A percentile compares a stretch with the other conserved stretches of the same genome.
These are phyloP conservation scores for Pyrus bretschneideri DNA, from an alignment of 306 rosid genomes.

Conservation along the genomic window DNA sequence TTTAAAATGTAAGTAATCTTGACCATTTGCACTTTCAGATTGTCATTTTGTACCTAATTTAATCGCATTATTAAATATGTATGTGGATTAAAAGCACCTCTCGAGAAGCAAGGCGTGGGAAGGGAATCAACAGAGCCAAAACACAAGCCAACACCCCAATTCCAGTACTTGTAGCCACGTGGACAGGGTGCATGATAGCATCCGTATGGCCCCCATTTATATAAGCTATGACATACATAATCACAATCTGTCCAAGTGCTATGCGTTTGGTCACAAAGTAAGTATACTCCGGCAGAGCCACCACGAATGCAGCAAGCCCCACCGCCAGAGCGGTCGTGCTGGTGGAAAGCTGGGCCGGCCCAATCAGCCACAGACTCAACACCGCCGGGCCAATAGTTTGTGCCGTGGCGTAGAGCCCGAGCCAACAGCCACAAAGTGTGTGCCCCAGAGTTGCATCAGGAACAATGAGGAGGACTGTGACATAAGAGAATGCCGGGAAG, in stretches of 20 bases:
- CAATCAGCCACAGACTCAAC: conserved; percentile 42
- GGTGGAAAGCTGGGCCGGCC: conserved; percentile 32
- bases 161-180: conserved; percentile 48
- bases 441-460: conserved; percentile 57
- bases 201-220: conserved; percentile 27
- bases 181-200: conserved; percentile 55
- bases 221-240: conserved; percentile 48
- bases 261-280: conserved; percentile 50
- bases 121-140: conserved; percentile 53
- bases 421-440: conserved; percentile 40
- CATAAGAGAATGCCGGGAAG: conserved; percentile 69
- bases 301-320: conserved; percentile 46
- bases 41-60: not conserved
- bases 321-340: conserved; percentile 38
- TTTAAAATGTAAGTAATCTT: not conserved
- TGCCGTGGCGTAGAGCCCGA: conserved; percentile 43
- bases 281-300: conserved; percentile 43
- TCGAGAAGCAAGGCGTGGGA: conserved; percentile 51
- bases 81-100: conserved; percentile 24
- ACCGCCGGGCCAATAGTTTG: conserved; percentile 48
- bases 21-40: not conserved
- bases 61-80: not conserved
- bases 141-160: conserved; percentile 59
- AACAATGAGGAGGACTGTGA: conserved; percentile 45
- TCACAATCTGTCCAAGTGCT: conserved; percentile 57